phyloP scores from a whole-genome alignment of 169 alveolate species.

The Babesia caballi region DNA sequence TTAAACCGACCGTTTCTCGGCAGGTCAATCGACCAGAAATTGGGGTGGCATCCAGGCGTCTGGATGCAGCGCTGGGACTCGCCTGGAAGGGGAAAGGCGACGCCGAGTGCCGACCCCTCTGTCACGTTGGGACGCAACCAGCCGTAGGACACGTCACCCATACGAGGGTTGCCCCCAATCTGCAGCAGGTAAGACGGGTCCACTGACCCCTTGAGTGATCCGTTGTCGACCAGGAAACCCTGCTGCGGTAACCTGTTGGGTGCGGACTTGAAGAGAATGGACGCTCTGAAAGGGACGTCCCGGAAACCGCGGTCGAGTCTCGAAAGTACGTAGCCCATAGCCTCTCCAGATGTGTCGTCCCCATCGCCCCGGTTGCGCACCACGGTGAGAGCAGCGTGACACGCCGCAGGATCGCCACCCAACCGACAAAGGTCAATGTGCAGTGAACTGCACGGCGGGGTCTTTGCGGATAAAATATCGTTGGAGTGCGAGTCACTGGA shows the following conservation, averaged over 20 bases:
- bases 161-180: slow-evolving; percentile 15
- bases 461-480: background rate
- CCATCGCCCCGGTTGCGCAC: background rate
- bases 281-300: background rate
- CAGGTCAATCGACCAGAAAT: slow-evolving; percentile 65
- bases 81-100: slow-evolving; percentile 51
- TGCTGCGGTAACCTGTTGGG: slow-evolving; percentile 32
- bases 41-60: slow-evolving; percentile 56
- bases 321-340: slow-evolving; percentile 22
- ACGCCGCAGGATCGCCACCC: slow-evolving; percentile 7
- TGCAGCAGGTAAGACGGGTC: slow-evolving; percentile 16
- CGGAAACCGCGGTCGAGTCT: background rate
- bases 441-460: slow-evolving; percentile 29
- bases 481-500: background rate
- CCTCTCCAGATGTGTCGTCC: background rate
- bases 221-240: slow-evolving; percentile 23
- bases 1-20: slow-evolving; percentile 57
- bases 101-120: slow-evolving; percentile 27
- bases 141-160: slow-evolving; percentile 44
- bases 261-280: slow-evolving; percentile 21
- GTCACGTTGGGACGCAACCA: slow-evolving; percentile 28
- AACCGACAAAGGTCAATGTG: slow-evolving; percentile 13
- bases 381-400: slow-evolving; percentile 19
- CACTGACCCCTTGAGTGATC: slow-evolving; percentile 19
- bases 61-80: slow-evolving; percentile 48